Evolutionary conservation across 2,329 filamentous ascomycete species (phyloP).

Genomic region (Beauveria medogensis): DNA sequence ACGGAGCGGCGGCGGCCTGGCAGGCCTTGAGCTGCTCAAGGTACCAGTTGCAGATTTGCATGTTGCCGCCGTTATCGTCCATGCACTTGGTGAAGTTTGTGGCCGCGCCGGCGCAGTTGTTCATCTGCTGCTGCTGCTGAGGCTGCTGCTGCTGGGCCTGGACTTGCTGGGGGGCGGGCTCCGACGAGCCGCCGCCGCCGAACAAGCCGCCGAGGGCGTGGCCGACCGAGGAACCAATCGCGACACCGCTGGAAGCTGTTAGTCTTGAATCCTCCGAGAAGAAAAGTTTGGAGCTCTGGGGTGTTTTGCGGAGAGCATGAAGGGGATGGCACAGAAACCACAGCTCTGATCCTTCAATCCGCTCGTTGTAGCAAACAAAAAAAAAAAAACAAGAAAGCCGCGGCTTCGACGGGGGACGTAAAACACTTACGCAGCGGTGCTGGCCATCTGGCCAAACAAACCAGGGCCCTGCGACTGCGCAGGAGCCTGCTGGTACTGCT

Average conservation of each 20-base stretch:
- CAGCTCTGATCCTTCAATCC: neutral
- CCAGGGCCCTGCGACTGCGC: slow-evolving; percentile 65
- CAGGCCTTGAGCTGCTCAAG: slow-evolving; percentile 92
- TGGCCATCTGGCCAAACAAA: slow-evolving; percentile 93
- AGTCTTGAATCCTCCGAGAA: neutral
- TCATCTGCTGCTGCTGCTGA: slow-evolving; percentile 43
- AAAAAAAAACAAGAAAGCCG: neutral
- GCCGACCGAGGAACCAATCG: slow-evolving; percentile 89
- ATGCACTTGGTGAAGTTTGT: slow-evolving; percentile 90
- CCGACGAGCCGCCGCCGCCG: slow-evolving; percentile 63
- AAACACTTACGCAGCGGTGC: slow-evolving; percentile 88
- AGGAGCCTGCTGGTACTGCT: slow-evolving; percentile 41
- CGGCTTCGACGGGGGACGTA: neutral
- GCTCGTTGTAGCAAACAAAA: neutral
- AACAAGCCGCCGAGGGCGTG: slow-evolving; percentile 91
- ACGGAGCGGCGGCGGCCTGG: slow-evolving; percentile 66
- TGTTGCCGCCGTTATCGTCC: slow-evolving; percentile 87
- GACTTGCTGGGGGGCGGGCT: slow-evolving; percentile 41
- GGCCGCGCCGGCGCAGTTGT: slow-evolving; percentile 71
- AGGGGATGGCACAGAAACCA: neutral
- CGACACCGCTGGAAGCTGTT: slow-evolving; percentile 65
- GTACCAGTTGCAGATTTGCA: slow-evolving; percentile 97
- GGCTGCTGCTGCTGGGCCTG: slow-evolving; percentile 42
- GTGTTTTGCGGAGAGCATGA: too few species aligned
- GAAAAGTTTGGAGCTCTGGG: too few species aligned